Percentiles rank a stretch among this genome's conserved stretches.
phyloP scores from a whole-genome alignment of 768 basidiomycete species.

The Mycena leptocephala region DNA sequence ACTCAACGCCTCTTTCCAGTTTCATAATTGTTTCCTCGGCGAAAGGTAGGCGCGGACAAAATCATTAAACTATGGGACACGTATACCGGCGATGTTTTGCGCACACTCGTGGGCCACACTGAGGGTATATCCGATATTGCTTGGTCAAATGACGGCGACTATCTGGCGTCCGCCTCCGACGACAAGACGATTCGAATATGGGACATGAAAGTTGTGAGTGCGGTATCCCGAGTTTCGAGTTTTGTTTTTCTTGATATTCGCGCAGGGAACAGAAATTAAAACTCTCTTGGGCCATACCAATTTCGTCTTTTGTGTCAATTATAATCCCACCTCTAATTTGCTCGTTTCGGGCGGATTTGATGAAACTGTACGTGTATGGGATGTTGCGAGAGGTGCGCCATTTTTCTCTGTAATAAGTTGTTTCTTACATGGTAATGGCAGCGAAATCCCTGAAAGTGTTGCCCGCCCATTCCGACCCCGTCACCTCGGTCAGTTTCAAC shows the following conservation, averaged over 20 bases:
- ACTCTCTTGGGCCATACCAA: conserved; percentile 90
- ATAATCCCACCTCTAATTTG: conserved; percentile 91
- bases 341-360: conserved; percentile 96
- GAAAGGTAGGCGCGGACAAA: conserved; percentile 87
- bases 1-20: conserved; percentile 13
- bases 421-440: conserved; percentile 46
- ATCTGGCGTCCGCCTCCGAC: conserved; percentile 94
- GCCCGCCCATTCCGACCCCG: conserved; percentile 97
- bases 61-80: conserved; percentile 87
- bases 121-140: conserved; percentile 93
- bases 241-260: conserved; percentile 12
- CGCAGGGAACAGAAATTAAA: conserved; percentile 74
- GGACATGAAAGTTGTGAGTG: conserved; percentile 77
- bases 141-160: conserved; percentile 88
- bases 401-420: neutral
- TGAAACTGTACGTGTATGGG: conserved; percentile 98
- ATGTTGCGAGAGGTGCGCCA: conserved; percentile 85
- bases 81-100: conserved; percentile 79
- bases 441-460: conserved; percentile 90
- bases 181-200: conserved; percentile 93
- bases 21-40: conserved; percentile 42
- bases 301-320: conserved; percentile 95
- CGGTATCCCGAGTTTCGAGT: conserved; percentile 15
- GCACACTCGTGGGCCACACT: conserved; percentile 81
- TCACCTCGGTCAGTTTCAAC: conserved; percentile 95